Evolutionary conservation across 2,329 filamentous ascomycete species (phyloP).

Genomic region (Pseudogymnoascus verrucosus): DNA sequence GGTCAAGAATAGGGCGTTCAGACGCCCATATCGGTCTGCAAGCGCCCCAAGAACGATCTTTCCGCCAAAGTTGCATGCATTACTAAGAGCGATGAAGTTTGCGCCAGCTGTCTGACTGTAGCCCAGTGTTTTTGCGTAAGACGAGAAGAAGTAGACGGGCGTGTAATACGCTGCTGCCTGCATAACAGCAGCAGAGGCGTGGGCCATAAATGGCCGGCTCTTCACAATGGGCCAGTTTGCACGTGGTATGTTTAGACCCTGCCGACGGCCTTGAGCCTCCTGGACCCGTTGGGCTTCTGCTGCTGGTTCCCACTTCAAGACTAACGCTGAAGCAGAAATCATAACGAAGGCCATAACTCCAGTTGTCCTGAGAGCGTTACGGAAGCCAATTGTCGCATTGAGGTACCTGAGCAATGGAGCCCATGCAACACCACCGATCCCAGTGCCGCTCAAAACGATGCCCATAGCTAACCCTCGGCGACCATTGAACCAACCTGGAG

Average conservation of each 20-base stretch:
- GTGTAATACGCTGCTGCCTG: conserved; percentile 33
- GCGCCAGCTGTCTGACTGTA: conserved; percentile 30
- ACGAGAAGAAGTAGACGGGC: conserved; percentile 32
- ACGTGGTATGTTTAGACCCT: conserved; percentile 21
- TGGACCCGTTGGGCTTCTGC: conserved; percentile 4
- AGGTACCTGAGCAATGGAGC: conserved; percentile 20
- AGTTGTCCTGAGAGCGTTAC: conserved; percentile 30
- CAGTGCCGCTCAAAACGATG: conserved; percentile 31
- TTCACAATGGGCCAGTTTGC: conserved; percentile 30
- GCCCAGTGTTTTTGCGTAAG: conserved; percentile 32
- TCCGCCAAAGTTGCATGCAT: conserved; percentile 32
- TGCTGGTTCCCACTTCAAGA: conserved; percentile 12
- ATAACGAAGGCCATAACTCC: conserved; percentile 27
- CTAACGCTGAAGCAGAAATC: conserved; percentile 16
- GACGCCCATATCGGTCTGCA: conserved; percentile 32
- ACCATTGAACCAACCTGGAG: conserved; percentile 32
- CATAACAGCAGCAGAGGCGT: conserved; percentile 29
- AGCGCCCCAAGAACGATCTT: conserved; percentile 32
- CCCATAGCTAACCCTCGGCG: conserved; percentile 32
- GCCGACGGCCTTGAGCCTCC: conserved; percentile 5
- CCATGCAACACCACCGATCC: conserved; percentile 32
- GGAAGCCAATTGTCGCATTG: conserved; percentile 27
- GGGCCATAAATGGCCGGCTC: conserved; percentile 30
- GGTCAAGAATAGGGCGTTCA: conserved; percentile 32
- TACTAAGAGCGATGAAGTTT: conserved; percentile 33